Conservation (phyloP, 2,329 filamentous ascomycete genomes). For the Fusarium guadeloupense region DNA sequence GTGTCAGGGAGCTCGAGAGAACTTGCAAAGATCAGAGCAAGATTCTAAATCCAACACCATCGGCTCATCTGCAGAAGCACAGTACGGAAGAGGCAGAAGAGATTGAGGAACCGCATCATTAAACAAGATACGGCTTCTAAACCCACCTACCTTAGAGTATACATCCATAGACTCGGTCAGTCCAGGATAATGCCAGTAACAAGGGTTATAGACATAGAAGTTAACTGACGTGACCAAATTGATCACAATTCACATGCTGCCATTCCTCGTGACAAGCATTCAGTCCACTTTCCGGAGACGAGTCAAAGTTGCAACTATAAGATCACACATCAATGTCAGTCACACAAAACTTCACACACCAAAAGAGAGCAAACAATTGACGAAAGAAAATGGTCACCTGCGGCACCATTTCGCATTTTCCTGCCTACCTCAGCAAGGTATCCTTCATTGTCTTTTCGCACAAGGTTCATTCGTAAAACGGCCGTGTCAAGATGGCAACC, state of each 20-base stretch:
- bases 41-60: slow-evolving; percentile 11
- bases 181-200: background rate
- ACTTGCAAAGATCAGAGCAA: slow-evolving; percentile 18
- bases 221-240: background rate
- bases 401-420: slow-evolving; percentile 32
- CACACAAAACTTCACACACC: background rate
- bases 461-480: slow-evolving; percentile 42
- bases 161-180: slow-evolving; percentile 3
- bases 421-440: slow-evolving; percentile 9
- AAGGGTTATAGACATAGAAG: slow-evolving; percentile 4
- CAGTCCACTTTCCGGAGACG: too few species aligned
- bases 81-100: slow-evolving; percentile 45
- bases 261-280: background rate
- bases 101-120: slow-evolving; percentile 38
- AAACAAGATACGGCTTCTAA: background rate
- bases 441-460: slow-evolving; percentile 29
- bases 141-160: background rate
- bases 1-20: slow-evolving; percentile 69
- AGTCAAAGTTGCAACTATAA: background rate
- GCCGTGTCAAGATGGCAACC: slow-evolving; percentile 42
- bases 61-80: slow-evolving; percentile 34
- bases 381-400: slow-evolving; percentile 15
- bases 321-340: background rate
- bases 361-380: background rate
- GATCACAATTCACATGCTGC: background rate